Percentiles rank a stretch among this genome's conserved stretches.
These are phyloP conservation scores for Tripidium arundinaceum DNA, from an alignment of 202 grass and related monocot species.

Conservation along the genomic window DNA sequence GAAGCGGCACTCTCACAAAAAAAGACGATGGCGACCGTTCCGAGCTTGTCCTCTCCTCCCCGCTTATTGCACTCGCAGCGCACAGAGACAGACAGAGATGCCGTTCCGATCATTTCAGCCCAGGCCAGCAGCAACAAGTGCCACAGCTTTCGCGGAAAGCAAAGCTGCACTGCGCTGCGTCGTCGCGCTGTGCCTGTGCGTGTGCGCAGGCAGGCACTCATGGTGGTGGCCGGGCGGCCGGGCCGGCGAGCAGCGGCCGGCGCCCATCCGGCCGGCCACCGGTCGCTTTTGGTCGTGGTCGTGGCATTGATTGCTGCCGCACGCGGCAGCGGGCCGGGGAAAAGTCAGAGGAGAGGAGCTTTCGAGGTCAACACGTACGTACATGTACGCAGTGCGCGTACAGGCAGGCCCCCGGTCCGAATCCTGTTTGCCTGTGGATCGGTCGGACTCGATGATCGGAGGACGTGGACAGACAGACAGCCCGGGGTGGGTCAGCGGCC, in stretches of 20 bases:
- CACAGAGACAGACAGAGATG: not conserved
- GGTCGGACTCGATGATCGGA: not conserved
- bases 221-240: not conserved
- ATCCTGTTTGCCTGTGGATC: not conserved
- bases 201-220: not conserved
- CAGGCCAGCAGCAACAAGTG: not conserved
- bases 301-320: not conserved
- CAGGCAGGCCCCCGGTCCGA: not conserved
- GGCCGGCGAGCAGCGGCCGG: not conserved
- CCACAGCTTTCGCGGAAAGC: slow-evolving; percentile 22
- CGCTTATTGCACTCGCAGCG: not conserved
- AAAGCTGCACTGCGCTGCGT: not conserved
- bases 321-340: not conserved
- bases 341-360: not conserved
- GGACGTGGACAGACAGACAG: not conserved
- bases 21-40: slow-evolving; percentile 39
- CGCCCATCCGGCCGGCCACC: not conserved
- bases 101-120: slow-evolving; percentile 36
- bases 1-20: no score
- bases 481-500: not conserved
- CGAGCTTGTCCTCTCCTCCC: not conserved
- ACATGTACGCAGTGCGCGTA: not conserved
- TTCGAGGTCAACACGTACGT: slow-evolving; percentile 15
- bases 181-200: no score
- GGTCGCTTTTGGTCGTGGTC: not conserved